Evolutionary conservation across 345 rosid species (phyloP), one percentile per base, ranked within the genome.

Genomic region (Limnanthes douglasii): DNA sequence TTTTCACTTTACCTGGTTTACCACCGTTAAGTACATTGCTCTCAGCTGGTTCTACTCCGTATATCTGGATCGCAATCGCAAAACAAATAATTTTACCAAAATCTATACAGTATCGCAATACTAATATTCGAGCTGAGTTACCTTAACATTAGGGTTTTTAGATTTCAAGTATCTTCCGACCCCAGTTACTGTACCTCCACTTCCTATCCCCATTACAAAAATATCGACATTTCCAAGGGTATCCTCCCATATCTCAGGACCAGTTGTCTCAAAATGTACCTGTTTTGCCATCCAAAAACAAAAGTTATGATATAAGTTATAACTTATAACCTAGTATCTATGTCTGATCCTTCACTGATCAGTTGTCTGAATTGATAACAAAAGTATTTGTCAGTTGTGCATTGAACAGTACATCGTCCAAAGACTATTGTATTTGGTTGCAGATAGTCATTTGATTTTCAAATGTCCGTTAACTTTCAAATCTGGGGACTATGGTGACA

Each of bases 211-310:
- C 95, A 84, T 90, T 10, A 90, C 77, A 28, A 83, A 90, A 16
- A 90, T 84, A 48, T 90, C 98, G 0, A 90, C 95, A 47, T 77
- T 59, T 10, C 98, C 94, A 36, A 56, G 62, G 2, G 98, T 76
- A 30, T 83, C 98, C 57, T 84, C 98, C 98, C 98, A 90, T 49
- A 90, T 84, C 60, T 90, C 95, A 51, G 92, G 98, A 21, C 98
- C 95, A 0, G 98, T 90, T 0, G 98, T 90, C 26, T 90, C 95
- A 53, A 57, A 90, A 54, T 90, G 98, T 38, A 59, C 65, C 98
- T 88, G 56, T 57, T 50, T 22, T 7, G 37, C 18, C 29, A 0
- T 18, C 32, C 11, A 31, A 53, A 30, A 10, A 8, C 33, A 5
- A 30, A 2, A 31, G 3, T 5, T 31, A n/a, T n/a, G n/a, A n/a